phyloP scores from a whole-genome alignment of 2,329 filamentous ascomycete genomes.

The Cercospora citrullina region DNA sequence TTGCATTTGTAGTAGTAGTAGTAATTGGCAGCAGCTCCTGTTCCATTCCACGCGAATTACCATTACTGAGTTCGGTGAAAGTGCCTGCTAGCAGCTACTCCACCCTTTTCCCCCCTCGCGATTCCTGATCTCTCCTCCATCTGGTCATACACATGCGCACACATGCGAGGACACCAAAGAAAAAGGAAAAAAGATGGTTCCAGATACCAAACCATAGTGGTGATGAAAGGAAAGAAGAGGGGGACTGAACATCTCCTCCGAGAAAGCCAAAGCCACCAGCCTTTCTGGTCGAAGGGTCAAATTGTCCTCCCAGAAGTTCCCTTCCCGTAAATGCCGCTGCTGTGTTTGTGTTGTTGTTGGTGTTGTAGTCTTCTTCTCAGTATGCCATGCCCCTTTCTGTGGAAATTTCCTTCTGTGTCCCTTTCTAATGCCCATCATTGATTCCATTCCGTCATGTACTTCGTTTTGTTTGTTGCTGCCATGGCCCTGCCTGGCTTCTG shows the following conservation, averaged over 20 bases:
- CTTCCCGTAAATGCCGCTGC: neutral
- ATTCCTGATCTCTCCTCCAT: neutral
- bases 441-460: neutral
- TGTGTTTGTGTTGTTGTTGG: neutral
- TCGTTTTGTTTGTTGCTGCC: neutral
- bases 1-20: neutral
- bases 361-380: neutral
- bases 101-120: neutral
- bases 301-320: neutral
- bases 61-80: neutral
- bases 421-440: neutral
- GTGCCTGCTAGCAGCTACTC: neutral
- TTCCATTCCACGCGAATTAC: neutral
- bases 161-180: neutral
- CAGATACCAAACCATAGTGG: neutral
- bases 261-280: too few species aligned
- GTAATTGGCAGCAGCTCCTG: neutral
- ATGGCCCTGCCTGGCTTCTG: neutral
- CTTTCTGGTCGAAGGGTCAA: neutral
- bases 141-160: neutral
- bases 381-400: neutral
- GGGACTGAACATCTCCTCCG: too few species aligned
- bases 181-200: neutral
- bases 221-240: too few species aligned
- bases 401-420: neutral